phyloP scores from a whole-genome alignment of 192 early-diverging fungal genomes.

The Backusella australiensis region DNA sequence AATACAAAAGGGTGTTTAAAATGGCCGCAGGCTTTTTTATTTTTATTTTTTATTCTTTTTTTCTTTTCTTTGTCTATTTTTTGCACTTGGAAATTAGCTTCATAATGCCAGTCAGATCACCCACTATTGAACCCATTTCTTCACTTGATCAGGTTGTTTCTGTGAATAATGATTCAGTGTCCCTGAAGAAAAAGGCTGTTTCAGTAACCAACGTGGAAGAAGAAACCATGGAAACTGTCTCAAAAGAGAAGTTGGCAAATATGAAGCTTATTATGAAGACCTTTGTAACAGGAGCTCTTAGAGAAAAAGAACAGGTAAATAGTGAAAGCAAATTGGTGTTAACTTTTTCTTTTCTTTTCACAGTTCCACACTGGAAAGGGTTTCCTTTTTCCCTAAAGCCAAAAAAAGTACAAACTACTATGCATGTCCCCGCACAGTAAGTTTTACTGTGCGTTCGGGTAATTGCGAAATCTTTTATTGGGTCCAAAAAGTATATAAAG shows the following conservation, averaged over 20 bases:
- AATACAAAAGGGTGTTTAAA: too few relatives aligned
- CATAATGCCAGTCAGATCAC: conserved; percentile 7
- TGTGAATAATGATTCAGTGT: background rate
- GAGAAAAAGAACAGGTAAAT: conserved; percentile 32
- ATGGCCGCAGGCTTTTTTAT: too few relatives aligned
- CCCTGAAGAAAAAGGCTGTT: background rate
- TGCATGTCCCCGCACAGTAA: conserved; percentile 15
- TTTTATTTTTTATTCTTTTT: background rate
- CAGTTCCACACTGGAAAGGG: background rate
- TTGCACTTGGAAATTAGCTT: background rate
- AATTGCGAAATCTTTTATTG: conserved; percentile 14
- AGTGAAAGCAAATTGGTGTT: background rate
- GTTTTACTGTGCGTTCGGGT: conserved; percentile 10
- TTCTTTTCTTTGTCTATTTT: background rate
- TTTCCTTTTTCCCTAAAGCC: background rate
- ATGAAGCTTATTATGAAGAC: conserved; percentile 33
- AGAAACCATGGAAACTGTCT: conserved; percentile 17
- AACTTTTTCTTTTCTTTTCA: background rate
- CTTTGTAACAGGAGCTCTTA: conserved; percentile 25
- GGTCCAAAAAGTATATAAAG: conserved; percentile 14
- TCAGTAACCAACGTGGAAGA: background rate
- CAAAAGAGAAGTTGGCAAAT: conserved; percentile 19
- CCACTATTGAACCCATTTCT: background rate
- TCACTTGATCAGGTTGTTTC: background rate
- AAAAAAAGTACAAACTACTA: conserved; percentile 4